Conservation (phyloP, 192 early-diverging fungal genomes). For the Coemansia sp. region DNA sequence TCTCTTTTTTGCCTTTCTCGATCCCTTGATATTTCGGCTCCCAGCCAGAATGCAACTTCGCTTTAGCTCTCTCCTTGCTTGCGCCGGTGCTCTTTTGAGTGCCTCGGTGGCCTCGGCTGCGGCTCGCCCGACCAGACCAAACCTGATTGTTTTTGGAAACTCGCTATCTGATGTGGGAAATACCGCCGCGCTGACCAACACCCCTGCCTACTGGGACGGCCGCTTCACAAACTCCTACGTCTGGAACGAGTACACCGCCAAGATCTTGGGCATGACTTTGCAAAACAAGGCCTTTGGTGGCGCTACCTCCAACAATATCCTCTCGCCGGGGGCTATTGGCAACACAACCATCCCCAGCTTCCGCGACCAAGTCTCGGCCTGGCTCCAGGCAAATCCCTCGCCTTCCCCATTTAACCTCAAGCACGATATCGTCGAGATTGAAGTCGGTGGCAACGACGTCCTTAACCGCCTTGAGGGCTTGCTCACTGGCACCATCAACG, state of each 20-base stretch:
- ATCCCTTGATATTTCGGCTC: neutral
- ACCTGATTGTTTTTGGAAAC: conserved; percentile 12
- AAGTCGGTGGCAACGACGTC: conserved; percentile 14
- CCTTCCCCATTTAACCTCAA: neutral
- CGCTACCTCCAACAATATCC: conserved; percentile 3
- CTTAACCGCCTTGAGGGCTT: neutral
- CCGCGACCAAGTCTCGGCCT: conserved; percentile 5
- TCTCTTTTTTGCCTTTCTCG: neutral
- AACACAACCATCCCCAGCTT: conserved; percentile 11
- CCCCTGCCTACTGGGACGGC: conserved; percentile 9
- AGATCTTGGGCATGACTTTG: conserved; percentile 7
- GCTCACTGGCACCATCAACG: neutral
- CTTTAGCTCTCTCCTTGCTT: neutral
- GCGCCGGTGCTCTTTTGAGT: neutral
- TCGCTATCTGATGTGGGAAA: conserved; percentile 6
- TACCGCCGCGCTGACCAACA: conserved; percentile 1
- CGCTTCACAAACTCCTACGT: conserved; percentile 11
- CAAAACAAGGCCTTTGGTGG: conserved; percentile 6
- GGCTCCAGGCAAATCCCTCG: neutral
- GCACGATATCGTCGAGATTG: conserved; percentile 14
- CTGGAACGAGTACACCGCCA: conserved; percentile 15
- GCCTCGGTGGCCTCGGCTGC: neutral
- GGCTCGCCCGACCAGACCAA: neutral
- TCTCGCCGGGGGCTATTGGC: neutral
- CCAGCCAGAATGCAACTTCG: conserved; percentile 1